These are phyloP conservation scores for Trichosporon ovoides DNA, from an alignment of 1,284 basidiomycete species.

Conservation along the genomic window DNA sequence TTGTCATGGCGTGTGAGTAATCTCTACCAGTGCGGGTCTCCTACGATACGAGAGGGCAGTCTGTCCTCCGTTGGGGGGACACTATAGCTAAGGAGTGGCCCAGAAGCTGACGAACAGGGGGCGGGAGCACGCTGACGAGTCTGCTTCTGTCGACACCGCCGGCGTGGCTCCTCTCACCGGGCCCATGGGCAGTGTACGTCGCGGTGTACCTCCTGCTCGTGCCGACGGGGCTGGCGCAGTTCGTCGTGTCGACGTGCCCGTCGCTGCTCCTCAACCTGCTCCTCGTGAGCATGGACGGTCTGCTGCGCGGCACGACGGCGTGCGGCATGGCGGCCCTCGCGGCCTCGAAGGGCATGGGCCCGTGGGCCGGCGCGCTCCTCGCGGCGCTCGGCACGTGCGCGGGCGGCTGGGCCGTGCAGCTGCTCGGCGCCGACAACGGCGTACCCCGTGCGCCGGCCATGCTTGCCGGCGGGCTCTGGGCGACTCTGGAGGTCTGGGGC, in stretches of 20 bases:
- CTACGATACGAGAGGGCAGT: too few relatives aligned
- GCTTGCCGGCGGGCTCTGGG: slow-evolving; percentile 29
- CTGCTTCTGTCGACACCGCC: slow-evolving; percentile 39
- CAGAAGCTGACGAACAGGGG: slow-evolving; percentile 29
- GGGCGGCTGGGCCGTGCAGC: slow-evolving; percentile 35
- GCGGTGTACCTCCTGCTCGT: slow-evolving; percentile 31
- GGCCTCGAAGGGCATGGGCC: not conserved
- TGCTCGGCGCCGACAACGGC: slow-evolving; percentile 26
- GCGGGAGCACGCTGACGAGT: slow-evolving; percentile 36
- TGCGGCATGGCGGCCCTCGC: not conserved
- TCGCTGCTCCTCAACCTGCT: slow-evolving; percentile 30
- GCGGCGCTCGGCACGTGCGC: slow-evolving; percentile 31
- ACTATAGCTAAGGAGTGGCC: not conserved
- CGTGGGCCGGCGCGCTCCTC: slow-evolving; percentile 30
- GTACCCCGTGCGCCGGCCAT: slow-evolving; percentile 26
- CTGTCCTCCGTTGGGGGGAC: too few relatives aligned
- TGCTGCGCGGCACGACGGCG: slow-evolving; percentile 26
- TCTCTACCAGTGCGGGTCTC: not conserved
- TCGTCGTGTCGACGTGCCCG: slow-evolving; percentile 26
- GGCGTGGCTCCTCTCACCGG: slow-evolving; percentile 38
- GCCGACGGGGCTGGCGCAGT: slow-evolving; percentile 28
- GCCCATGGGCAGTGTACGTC: slow-evolving; percentile 39
- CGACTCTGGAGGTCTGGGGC: slow-evolving; percentile 40
- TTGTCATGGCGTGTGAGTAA: slow-evolving; percentile 40
- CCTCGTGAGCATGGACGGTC: slow-evolving; percentile 30